Evolutionary conservation across 1,139 yeast genomes (phyloP), one percentile per base, ranked within the genome.

Genomic region (Debaryomyces sp.): DNA sequence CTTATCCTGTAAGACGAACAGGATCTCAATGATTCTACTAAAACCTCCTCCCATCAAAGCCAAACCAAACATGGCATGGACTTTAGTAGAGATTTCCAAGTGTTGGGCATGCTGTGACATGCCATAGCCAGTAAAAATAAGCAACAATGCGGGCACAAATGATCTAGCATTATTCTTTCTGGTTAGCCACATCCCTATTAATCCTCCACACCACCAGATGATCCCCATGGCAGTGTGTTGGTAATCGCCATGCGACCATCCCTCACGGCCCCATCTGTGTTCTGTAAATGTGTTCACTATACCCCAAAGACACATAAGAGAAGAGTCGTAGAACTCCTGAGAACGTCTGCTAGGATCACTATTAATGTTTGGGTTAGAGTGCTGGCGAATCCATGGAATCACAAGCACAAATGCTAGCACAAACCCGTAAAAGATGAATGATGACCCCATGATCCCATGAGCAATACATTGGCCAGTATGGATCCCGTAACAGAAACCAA

Each of bases 161-260:
- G 88, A 81, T 54, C 98, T 78, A 48, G 70, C 72, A 63, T 87
- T 83, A 46, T 79, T 78, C 40, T 63, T 67, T 39, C 70, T 53
- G 1, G 96, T 80, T 45, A 91, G 70, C 67, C 80, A 87, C 57
- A 92, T 75, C 0, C 98, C 98, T 21, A 90, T 69, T 55, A 90
- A 71, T 2, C 97, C 98, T 44, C 96, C 96, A 49, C 90, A 82
- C 95, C 97, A 91, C 96, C 97, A 92, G 36, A 92, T 78, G 50
- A 92, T 87, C 2, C 98, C 98, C 96, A 92, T 90, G 24, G 96
- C 82, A 0, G 98, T 90, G 66, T 91, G 97, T 68, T 91, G 97
- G 64, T 86, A 89, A 64, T 88, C 96, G 4, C 96, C 95, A 75
- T 89, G 95, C 44, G 80, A 77, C 98, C 98, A 92, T 8, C 75